Conservation (phyloP, 31 red algal genomes). For the Asparagopsis taxiformis region DNA sequence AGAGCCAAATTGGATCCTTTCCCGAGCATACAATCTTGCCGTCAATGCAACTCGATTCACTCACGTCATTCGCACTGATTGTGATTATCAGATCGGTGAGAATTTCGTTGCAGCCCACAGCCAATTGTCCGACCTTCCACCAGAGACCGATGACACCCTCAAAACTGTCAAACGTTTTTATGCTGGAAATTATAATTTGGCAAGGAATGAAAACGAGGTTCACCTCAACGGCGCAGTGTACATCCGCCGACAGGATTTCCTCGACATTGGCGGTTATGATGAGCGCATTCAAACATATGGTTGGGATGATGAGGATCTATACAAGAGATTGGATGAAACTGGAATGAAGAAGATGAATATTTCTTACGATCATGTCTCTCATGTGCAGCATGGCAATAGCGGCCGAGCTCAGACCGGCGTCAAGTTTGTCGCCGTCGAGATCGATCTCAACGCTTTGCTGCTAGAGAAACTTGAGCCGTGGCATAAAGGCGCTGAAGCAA, state of each 20-base stretch:
- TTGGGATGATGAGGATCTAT: conserved; percentile 87
- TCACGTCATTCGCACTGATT: conserved; percentile 60
- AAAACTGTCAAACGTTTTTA: conserved; percentile 29
- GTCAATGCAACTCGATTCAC: conserved; percentile 22
- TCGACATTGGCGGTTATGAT: conserved; percentile 66
- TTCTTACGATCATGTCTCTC: conserved; percentile 52
- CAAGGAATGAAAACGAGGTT: conserved; percentile 77
- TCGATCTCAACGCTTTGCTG: conserved; percentile 75
- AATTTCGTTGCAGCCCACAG: conserved; percentile 44
- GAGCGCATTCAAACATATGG: conserved; percentile 90
- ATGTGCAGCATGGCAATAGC: conserved; percentile 65
- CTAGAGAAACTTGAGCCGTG: conserved; percentile 48
- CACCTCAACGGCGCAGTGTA: conserved; percentile 83
- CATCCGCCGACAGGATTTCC: conserved; percentile 25
- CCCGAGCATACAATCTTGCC: conserved; percentile 75
- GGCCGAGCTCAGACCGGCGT: conserved; percentile 52
- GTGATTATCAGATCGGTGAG: conserved; percentile 47
- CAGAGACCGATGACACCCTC: background rate
- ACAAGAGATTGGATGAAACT: conserved; percentile 24
- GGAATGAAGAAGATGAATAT: conserved; percentile 42
- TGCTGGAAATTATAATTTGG: conserved; percentile 55
- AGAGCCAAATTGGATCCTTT: conserved; percentile 49
- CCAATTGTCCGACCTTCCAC: background rate
- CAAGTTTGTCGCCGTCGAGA: conserved; percentile 69
- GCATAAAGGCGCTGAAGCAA: conserved; percentile 9